Base-by-base conservation (phyloP, 768 basidiomycete species). In the Pseudohyphozyma bogoriensis region DNA sequence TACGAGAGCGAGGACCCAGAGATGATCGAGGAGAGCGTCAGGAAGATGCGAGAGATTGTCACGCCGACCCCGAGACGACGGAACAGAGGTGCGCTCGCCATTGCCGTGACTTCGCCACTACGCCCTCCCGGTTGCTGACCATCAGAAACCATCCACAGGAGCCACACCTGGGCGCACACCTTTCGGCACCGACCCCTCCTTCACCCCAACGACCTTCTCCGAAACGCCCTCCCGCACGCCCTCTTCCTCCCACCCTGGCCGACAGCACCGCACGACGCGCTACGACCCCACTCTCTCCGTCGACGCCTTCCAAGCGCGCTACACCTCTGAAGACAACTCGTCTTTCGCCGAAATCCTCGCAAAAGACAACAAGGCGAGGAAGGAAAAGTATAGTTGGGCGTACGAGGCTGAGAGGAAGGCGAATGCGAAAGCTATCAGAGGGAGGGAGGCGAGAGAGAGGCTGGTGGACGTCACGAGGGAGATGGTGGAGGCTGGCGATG, bases 301-400 rank as follows among this genome's bases (percentile, higher is more conserved):
- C 22, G 90, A 96, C 72, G 76, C 77, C 20, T 99, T 96, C 73
- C 95, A 97, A 72, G 82, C 88, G 0, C 81, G 80, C 45, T 95
- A 89, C 72, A 97, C 95, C 2, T 95, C 91, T 0, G 91, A 96
- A 71, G 95, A 99, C 74, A 99, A 99, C 73, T 83, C 92, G 8
- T 95, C 91, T 61, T 97, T 99, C 72, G 89, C 90, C 12, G 79
- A 88, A 64, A 92, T 97, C 60, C 75, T 99, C 56, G 83, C 90
- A 60, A 83, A 85, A 56, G 93, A 96, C 78, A 97, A 99, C 71
- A 76, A 78, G 73, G 79, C 80, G 67, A 79, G 90, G 60, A 83
- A 83, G 71, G 86, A 88, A 71, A 83, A 77, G 72, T 89, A 84
- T 78, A 82, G 76, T 0, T 99, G 95, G 95, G 95, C 92, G 3